These are phyloP conservation scores for Arthromyces matolae DNA, from an alignment of 768 basidiomycete genomes.

Conservation along the genomic window DNA sequence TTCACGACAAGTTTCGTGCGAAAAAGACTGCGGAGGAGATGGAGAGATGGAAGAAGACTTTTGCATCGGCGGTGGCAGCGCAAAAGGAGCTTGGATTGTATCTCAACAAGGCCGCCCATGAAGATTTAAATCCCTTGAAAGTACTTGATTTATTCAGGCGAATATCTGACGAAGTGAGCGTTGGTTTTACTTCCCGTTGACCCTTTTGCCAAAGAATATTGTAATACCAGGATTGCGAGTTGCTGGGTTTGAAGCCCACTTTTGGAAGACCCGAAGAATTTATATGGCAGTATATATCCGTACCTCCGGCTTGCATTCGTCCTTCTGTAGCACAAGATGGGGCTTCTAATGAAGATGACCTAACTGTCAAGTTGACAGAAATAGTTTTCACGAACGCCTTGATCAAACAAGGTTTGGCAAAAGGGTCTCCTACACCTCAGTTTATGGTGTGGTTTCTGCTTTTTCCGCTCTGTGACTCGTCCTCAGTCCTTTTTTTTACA, in stretches of 20 bases:
- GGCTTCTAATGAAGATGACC: slow-evolving; percentile 96
- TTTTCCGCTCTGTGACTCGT: background rate
- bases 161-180: slow-evolving; percentile 82
- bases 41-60: slow-evolving; percentile 83
- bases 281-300: slow-evolving; percentile 98
- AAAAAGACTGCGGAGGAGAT: slow-evolving; percentile 89
- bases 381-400: slow-evolving; percentile 93
- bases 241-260: slow-evolving; percentile 84
- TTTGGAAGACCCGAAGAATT: slow-evolving; percentile 95
- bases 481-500: slow-evolving; percentile 25
- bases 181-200: background rate
- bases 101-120: slow-evolving; percentile 82
- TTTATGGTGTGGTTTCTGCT: slow-evolving; percentile 64
- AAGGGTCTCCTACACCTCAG: slow-evolving; percentile 83
- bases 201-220: background rate
- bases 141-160: slow-evolving; percentile 88
- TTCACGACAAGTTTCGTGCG: slow-evolving; percentile 95
- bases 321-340: slow-evolving; percentile 98
- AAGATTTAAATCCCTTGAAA: slow-evolving; percentile 93
- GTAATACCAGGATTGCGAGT: slow-evolving; percentile 79
- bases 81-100: slow-evolving; percentile 85
- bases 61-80: slow-evolving; percentile 75
- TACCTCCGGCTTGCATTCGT: slow-evolving; percentile 95
- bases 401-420: slow-evolving; percentile 84
- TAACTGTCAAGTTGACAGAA: slow-evolving; percentile 95